Evolutionary conservation across 2,329 filamentous ascomycete genomes (phyloP).

Genomic region (Pseudopithomyces maydicus): DNA sequence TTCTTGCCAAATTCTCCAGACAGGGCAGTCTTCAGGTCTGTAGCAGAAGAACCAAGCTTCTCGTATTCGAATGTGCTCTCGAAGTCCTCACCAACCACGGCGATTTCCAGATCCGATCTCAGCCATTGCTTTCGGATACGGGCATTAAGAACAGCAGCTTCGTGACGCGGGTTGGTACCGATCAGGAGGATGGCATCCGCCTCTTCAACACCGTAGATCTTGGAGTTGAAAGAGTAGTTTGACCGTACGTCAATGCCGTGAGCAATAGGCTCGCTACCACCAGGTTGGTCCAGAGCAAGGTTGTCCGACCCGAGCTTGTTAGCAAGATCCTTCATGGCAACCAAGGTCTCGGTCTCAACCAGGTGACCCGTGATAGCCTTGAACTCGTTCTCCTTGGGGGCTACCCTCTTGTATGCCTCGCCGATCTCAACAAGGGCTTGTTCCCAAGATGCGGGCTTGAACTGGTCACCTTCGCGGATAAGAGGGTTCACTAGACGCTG

Average conservation of each 20-base stretch:
- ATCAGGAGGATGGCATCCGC: conserved; percentile 90
- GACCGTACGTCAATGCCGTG: conserved; percentile 93
- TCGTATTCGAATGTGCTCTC: conserved; percentile 95
- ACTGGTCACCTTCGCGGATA: conserved; percentile 85
- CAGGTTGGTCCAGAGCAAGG: conserved; percentile 86
- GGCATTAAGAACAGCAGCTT: conserved; percentile 93
- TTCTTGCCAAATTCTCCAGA: conserved; percentile 91
- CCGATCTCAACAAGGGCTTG: conserved; percentile 89
- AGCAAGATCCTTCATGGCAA: conserved; percentile 95
- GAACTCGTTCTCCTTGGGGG: conserved; percentile 90
- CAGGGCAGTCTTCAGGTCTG: conserved; percentile 82
- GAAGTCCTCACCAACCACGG: conserved; percentile 86
- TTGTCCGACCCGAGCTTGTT: conserved; percentile 98
- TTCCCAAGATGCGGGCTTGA: conserved; percentile 93
- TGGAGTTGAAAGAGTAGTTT: conserved; percentile 97
- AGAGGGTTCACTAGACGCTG: conserved; percentile 93
- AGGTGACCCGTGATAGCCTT: conserved; percentile 92
- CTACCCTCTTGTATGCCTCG: conserved; percentile 76
- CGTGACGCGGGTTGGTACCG: conserved; percentile 92
- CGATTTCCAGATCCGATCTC: conserved; percentile 90
- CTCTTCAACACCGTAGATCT: conserved; percentile 90
- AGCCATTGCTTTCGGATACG: conserved; percentile 98
- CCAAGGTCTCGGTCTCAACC: conserved; percentile 88
- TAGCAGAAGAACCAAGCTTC: conserved; percentile 80
- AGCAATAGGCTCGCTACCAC: conserved; percentile 80